These are phyloP conservation scores for Eutypella sp. DNA, from an alignment of 2,329 filamentous ascomycete genomes.

Conservation along the genomic window DNA sequence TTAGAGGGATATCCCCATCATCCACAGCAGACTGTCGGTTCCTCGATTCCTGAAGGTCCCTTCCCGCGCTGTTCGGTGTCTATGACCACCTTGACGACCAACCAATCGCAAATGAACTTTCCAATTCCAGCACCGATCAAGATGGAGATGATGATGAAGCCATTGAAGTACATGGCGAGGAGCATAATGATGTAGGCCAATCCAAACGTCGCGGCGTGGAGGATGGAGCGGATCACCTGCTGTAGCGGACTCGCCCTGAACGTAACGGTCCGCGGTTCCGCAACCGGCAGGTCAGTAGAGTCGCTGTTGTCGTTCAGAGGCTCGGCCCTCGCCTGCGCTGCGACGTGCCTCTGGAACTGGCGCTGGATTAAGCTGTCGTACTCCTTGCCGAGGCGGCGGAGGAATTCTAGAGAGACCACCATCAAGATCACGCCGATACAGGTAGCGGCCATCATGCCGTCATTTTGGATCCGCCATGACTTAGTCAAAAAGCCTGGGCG, in stretches of 20 bases:
- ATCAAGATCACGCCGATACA: slow-evolving; percentile 40
- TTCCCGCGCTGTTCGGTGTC: slow-evolving; percentile 16
- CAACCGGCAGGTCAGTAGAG: slow-evolving; percentile 7
- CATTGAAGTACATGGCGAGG: slow-evolving; percentile 42
- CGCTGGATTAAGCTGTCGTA: slow-evolving; percentile 36
- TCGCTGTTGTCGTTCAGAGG: slow-evolving; percentile 7
- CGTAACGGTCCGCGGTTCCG: slow-evolving; percentile 19
- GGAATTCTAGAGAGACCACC: slow-evolving; percentile 33
- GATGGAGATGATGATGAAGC: slow-evolving; percentile 40
- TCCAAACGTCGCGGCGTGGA: slow-evolving; percentile 37
- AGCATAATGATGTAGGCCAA: slow-evolving; percentile 41
- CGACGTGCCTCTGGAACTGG: slow-evolving; percentile 32
- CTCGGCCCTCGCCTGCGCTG: slow-evolving; percentile 19
- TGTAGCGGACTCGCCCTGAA: slow-evolving; percentile 36
- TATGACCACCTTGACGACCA: slow-evolving; percentile 37
- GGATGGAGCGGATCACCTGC: slow-evolving; percentile 33
- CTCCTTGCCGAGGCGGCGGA: slow-evolving; percentile 37
- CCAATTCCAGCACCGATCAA: slow-evolving; percentile 44
- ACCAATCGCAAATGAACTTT: slow-evolving; percentile 52
- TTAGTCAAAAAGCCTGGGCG: slow-evolving; percentile 32
- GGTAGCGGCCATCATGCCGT: slow-evolving; percentile 37
- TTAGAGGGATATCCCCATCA: too few species aligned
- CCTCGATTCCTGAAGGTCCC: slow-evolving; percentile 33
- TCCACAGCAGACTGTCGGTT: slow-evolving; percentile 44
- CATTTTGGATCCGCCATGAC: slow-evolving; percentile 35